Conservation (phyloP, 2,329 filamentous ascomycete genomes). For the Thermothelomyces thermophilus region DNA sequence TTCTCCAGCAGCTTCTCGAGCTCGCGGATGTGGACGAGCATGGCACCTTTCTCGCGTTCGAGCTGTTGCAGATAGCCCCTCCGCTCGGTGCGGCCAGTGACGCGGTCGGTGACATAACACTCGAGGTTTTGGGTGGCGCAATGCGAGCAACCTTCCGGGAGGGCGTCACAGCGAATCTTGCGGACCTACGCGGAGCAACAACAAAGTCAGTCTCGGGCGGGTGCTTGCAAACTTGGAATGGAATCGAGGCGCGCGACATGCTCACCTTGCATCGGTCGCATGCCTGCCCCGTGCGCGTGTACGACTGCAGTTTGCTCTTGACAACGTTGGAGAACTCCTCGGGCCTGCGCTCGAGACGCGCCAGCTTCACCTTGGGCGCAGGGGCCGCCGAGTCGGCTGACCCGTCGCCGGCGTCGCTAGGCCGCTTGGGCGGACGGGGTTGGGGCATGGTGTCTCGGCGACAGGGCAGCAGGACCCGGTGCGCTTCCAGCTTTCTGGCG, state of each 20-base stretch:
- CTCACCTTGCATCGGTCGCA: constrained; percentile 77
- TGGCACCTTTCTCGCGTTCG: constrained; percentile 63
- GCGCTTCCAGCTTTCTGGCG: neutral
- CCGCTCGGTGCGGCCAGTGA: constrained; percentile 72
- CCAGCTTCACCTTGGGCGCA: constrained; percentile 41
- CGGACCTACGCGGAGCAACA: constrained; percentile 50
- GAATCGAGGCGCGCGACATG: neutral
- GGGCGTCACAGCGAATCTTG: constrained; percentile 81
- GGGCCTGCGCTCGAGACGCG: constrained; percentile 41
- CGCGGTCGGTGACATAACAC: constrained; percentile 80
- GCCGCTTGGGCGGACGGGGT: constrained; percentile 39
- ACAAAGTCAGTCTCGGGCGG: neutral
- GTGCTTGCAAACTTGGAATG: neutral
- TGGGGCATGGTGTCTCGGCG: constrained; percentile 32
- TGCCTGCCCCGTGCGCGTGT: constrained; percentile 68
- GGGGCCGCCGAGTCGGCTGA: constrained; percentile 30
- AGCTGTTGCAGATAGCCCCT: constrained; percentile 72
- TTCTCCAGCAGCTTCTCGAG: constrained; percentile 60
- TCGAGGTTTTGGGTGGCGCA: constrained; percentile 69
- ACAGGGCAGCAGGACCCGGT: constrained; percentile 11
- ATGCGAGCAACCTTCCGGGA: constrained; percentile 73
- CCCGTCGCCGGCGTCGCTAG: constrained; percentile 35
- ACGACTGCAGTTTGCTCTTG: constrained; percentile 49
- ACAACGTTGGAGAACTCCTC: constrained; percentile 51
- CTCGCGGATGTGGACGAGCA: constrained; percentile 60